A percentile compares a stretch with the other conserved stretches of the same genome.
Conservation (phyloP, 1,284 basidiomycete genomes). For the Boletus coffeatus region DNA sequence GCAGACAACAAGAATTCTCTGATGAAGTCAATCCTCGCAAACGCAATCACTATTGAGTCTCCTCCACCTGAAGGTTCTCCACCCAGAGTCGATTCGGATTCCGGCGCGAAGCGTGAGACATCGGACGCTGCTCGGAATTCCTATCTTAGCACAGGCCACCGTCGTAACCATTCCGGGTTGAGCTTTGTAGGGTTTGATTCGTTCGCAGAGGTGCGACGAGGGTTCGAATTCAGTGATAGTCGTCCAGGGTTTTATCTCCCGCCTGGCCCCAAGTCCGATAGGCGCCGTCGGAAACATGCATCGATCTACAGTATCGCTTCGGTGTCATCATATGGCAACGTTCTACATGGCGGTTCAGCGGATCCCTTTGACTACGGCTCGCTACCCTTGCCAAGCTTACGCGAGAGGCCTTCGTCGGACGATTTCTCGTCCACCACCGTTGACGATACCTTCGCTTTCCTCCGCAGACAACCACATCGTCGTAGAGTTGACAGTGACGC, state of each 20-base stretch:
- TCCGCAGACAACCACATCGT: slow-evolving; percentile 39
- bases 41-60: slow-evolving; percentile 35
- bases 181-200: slow-evolving; percentile 70
- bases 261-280: slow-evolving; percentile 30
- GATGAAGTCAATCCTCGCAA: slow-evolving; percentile 53
- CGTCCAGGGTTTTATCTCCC: slow-evolving; percentile 64
- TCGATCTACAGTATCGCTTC: slow-evolving; percentile 76
- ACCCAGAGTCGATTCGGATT: slow-evolving; percentile 40
- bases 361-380: slow-evolving; percentile 74
- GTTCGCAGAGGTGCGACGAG: slow-evolving; percentile 67
- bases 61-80: slow-evolving; percentile 33
- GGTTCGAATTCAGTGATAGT: slow-evolving; percentile 63
- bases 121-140: slow-evolving; percentile 21
- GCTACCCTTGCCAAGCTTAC: slow-evolving; percentile 36
- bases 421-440: slow-evolving; percentile 51
- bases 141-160: slow-evolving; percentile 29
- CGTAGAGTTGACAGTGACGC: slow-evolving; percentile 68
- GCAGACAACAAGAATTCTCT: slow-evolving; percentile 50
- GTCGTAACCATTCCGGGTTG: slow-evolving; percentile 45
- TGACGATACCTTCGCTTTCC: slow-evolving; percentile 70
- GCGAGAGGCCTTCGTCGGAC: slow-evolving; percentile 50
- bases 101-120: slow-evolving; percentile 34
- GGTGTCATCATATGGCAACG: slow-evolving; percentile 73
- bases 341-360: slow-evolving; percentile 53
- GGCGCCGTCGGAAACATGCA: slow-evolving; percentile 44